Evolutionary conservation across 306 rosid species (phyloP).

Genomic region (Vigna trinervia): DNA sequence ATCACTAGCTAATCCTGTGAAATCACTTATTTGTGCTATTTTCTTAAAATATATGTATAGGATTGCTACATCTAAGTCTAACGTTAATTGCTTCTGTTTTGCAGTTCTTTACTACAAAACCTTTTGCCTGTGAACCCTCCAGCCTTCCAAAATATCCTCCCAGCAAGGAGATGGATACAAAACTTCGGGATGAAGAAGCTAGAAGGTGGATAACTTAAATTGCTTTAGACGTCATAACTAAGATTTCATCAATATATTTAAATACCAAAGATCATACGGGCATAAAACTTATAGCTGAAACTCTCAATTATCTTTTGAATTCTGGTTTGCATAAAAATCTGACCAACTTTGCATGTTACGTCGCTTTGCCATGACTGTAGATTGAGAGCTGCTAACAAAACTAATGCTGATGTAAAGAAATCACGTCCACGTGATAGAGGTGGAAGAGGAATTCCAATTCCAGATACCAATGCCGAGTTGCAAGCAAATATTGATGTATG

Average conservation of each 20-base stretch:
- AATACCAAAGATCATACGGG: neutral
- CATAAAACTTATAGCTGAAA: neutral
- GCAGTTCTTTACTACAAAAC: constrained; percentile 91
- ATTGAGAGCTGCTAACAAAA: constrained; percentile 82
- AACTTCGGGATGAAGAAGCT: constrained; percentile 94
- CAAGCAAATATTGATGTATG: constrained; percentile 95
- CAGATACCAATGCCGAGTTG: constrained; percentile 92
- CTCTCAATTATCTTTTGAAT: constrained; percentile 18
- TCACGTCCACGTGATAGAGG: constrained; percentile 83
- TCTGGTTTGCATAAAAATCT: neutral
- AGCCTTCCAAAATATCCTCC: constrained; percentile 99
- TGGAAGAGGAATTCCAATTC: constrained; percentile 82
- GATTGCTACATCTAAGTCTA: neutral
- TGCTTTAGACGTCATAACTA: constrained; percentile 27
- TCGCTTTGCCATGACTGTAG: constrained; percentile 54
- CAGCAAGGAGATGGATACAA: constrained; percentile 99
- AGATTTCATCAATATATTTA: constrained; percentile 5
- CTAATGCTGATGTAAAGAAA: constrained; percentile 83
- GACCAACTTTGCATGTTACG: neutral
- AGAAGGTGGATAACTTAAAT: constrained; percentile 70
- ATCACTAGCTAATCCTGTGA: neutral
- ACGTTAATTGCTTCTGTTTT: constrained; percentile 46
- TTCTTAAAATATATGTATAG: neutral
- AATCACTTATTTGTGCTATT: neutral
- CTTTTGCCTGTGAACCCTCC: constrained; percentile 96